Base-by-base conservation (phyloP, 345 rosid genomes). In the Dovyalis caffra region DNA sequence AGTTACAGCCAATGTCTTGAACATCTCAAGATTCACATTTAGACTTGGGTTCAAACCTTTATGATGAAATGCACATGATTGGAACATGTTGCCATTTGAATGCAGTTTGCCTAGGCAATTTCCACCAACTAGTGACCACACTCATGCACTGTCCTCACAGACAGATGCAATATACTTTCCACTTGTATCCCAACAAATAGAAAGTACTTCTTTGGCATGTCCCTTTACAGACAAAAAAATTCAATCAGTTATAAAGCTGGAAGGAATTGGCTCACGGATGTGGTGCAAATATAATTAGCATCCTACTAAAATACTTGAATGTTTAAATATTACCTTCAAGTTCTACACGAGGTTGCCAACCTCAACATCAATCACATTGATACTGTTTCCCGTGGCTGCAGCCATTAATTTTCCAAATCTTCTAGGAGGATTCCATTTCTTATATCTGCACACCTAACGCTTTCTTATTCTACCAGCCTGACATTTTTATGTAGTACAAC, bases 131-230 rank as follows among this genome's bases (percentile, higher is more conserved):
- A 71, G 61, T 28, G 86, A 83, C 82, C 84, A 83, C 21, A 77
- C 12, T 32, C 67, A 65, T 29, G 80, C 79, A 56, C 70, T 68
- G 33, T 83, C 82, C 75, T 75, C 77, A 53, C 83, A 74, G 8
- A 83, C 73, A 29, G 84, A 83, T 58, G 82, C 83, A 71, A 83
- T 70, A 58, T 74, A 69, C 31, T 77, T 60, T 20, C 83, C 82
- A 51, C 74, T 77, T 33, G 43, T 2, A 74, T 80, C 79, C 86
- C 86, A 80, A 68, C 80, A 80, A 51, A 77, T 63, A 32, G 75
- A 83, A 37, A 71, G 64, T 68, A 83, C 74, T 26, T 76, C 79
- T 68, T 77, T 75, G 25, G 26, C 37, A 69, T 83, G 84, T 21
- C 79, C 86, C 83, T 83, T 43, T 43, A 15, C 47, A 43, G 75